Conservation (phyloP, 768 basidiomycete genomes). For the Xanthoconium purpureum region DNA sequence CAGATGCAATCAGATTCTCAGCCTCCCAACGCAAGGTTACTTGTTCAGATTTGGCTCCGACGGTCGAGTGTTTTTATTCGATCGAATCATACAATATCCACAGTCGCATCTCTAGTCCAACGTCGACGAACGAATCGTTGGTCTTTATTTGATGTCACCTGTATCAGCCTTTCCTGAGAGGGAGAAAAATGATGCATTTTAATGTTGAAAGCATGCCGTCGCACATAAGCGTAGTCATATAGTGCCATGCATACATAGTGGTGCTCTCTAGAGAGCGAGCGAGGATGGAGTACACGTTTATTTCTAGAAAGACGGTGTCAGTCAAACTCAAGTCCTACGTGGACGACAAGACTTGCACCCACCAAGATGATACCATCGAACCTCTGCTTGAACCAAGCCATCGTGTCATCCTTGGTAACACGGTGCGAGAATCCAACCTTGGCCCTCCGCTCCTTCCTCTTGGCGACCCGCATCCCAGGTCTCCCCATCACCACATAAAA, state of each 20-base stretch:
- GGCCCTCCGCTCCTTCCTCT: conserved; percentile 85
- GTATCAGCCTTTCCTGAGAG: neutral
- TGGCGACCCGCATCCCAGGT: conserved; percentile 87
- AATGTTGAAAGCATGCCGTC: conserved; percentile 19
- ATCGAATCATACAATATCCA: too few relatives aligned
- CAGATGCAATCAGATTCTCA: too few relatives aligned
- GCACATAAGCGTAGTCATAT: conserved; percentile 28
- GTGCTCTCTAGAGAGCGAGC: neutral
- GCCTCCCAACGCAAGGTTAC: too few relatives aligned
- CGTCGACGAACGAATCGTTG: neutral
- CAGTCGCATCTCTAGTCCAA: too few relatives aligned
- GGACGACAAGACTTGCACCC: conserved; percentile 29
- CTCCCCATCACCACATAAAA: conserved; percentile 98
- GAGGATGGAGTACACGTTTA: conserved; percentile 15
- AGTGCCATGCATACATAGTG: conserved; percentile 23
- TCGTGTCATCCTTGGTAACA: conserved; percentile 93
- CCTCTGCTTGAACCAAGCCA: conserved; percentile 99
- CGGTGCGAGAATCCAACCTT: conserved; percentile 85
- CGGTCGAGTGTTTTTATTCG: too few relatives aligned
- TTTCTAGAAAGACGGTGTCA: conserved; percentile 18
- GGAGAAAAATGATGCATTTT: conserved; percentile 18
- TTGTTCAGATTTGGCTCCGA: too few relatives aligned
- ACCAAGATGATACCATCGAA: conserved; percentile 98
- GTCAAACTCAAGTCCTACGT: neutral
- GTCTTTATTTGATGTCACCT: neutral